Evolutionary conservation across 1,139 yeast species (phyloP).

Genomic region (Williopsis jadinii): DNA sequence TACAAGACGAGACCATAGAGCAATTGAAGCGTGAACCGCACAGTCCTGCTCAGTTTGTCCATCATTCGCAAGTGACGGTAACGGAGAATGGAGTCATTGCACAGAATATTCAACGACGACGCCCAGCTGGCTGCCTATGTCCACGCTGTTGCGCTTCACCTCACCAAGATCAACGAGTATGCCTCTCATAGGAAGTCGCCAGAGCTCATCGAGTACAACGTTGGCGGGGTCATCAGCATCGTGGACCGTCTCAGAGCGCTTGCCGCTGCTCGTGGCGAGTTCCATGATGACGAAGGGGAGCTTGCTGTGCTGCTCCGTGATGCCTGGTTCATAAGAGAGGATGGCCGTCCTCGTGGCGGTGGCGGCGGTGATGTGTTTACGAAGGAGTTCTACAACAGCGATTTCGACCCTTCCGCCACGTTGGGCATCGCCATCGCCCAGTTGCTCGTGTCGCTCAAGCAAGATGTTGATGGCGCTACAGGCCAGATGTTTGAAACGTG

Average conservation of each 20-base stretch:
- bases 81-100: constrained; percentile 2
- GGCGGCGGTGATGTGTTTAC: constrained; percentile 1
- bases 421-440: constrained; percentile 12
- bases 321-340: constrained; percentile 12
- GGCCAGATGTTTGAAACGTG: constrained; percentile 1
- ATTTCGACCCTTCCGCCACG: constrained; percentile 11
- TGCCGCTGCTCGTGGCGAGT: not conserved
- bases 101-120: constrained; percentile 4
- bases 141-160: constrained; percentile 8
- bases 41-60: no score
- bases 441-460: constrained; percentile 3
- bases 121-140: constrained; percentile 9
- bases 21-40: no score
- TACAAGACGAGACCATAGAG: no score
- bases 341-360: constrained; percentile 5
- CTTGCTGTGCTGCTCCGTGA: constrained; percentile 4
- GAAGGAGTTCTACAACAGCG: constrained; percentile 9
- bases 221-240: constrained; percentile 16
- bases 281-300: constrained; percentile 1
- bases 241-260: constrained; percentile 9
- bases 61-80: not conserved
- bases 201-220: constrained; percentile 13
- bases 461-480: not conserved
- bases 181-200: constrained; percentile 7
- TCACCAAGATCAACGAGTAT: constrained; percentile 7